Evolutionary conservation across 139 green algal species (phyloP), one percentile per base, ranked within the genome.

Genomic region (Volvox africanus): DNA sequence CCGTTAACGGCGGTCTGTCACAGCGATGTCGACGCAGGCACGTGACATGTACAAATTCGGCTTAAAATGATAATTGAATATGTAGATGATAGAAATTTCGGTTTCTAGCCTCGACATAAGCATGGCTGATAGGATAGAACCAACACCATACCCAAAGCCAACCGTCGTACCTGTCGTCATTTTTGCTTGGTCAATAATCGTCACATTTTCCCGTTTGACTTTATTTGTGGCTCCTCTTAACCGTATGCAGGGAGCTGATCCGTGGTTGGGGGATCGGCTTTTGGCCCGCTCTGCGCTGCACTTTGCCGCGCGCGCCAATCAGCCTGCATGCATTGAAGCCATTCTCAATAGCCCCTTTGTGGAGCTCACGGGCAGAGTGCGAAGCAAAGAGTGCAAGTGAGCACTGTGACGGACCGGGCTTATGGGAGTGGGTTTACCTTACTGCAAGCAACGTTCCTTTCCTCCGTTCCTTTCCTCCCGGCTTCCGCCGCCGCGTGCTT

Each of bases 201-300:
- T 55, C 9, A 14, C 44, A 55, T 55, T 55, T 55, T 9, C 5
- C 44, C 44, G 9, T 55, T 55, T 55, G 44, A 55, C 44, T 55
- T 5, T 55, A 14, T 5, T 55, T 55, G 5, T 55, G 44, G 44
- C 12, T 30, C 65, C 65, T 6, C 65, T 28, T 28, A 16, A 24
- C 5, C 6, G 11, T 28, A 11, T 73, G 71, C 91, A 93, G 91
- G 91, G 91, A 26, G 91, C 91, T 5, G 87, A 93, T 20, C 30
- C 87, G 1, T 93, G 91, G 91, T 32, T 82, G 14, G 75, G 82
- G 3, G 91, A 93, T 68, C 84, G 88, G 75, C 82, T 93, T 22
- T 79, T 90, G 50, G 87, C 82, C 0, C 87, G 87, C 30, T 85
- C 62, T 16, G 87, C 91, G 28, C 82, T 93, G 73, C 91, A 93